Evolutionary conservation across 2,329 filamentous ascomycete genomes (phyloP).

Genomic region (Sporothrix dimorphospora): DNA sequence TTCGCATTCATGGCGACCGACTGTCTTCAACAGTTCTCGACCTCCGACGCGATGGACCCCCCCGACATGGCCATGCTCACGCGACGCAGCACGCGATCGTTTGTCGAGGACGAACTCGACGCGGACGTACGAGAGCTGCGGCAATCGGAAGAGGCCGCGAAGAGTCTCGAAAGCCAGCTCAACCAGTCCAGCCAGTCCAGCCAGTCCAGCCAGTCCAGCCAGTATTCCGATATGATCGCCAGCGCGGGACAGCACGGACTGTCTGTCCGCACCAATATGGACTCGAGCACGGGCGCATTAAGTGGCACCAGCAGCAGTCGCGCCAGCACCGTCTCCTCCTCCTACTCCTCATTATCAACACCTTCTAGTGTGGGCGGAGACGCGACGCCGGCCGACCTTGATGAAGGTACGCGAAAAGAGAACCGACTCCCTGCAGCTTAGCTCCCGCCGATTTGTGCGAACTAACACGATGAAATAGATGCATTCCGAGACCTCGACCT

Average conservation of each 20-base stretch:
- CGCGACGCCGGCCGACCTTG: neutral
- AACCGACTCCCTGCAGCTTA: neutral
- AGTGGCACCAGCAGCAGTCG: conserved; percentile 29
- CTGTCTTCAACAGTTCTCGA: neutral
- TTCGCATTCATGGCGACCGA: neutral
- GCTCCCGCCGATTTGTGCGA: neutral
- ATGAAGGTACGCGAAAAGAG: conserved; percentile 20
- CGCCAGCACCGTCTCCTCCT: conserved; percentile 28
- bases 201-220: neutral
- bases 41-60: neutral
- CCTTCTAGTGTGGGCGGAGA: neutral
- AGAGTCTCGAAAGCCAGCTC: conserved; percentile 5
- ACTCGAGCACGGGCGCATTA: neutral
- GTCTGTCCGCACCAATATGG: conserved; percentile 4
- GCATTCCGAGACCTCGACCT: conserved; percentile 1
- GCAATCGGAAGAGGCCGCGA: conserved; percentile 6
- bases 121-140: conserved; percentile 29
- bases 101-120: conserved; percentile 32
- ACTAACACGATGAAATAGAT: neutral
- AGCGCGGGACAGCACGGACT: neutral
- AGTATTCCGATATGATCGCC: conserved; percentile 1
- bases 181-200: neutral
- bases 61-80: conserved; percentile 30
- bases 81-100: conserved; percentile 33
- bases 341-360: conserved; percentile 26